Percentiles rank a stretch among this genome's conserved stretches.
phyloP scores from a whole-genome alignment of 192 early-diverging fungal species.

The Coemansia sp. region DNA sequence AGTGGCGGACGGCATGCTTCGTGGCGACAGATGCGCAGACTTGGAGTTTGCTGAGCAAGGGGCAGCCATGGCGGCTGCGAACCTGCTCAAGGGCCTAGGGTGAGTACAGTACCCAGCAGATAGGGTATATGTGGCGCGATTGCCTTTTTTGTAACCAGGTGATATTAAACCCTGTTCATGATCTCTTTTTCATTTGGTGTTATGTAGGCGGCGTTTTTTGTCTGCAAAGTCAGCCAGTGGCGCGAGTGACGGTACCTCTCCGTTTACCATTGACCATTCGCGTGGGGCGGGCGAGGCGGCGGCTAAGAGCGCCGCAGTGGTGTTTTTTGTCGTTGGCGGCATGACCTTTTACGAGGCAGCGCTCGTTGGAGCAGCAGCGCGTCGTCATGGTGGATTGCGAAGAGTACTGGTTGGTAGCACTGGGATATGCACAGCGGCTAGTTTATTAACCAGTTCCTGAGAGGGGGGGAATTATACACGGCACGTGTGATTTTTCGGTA shows the following conservation, averaged over 20 bases:
- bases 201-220: slow-evolving; percentile 49
- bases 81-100: slow-evolving; percentile 48
- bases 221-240: slow-evolving; percentile 14
- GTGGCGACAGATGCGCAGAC: slow-evolving; percentile 11
- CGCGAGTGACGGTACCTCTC: slow-evolving; percentile 1
- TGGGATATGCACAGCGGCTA: slow-evolving; percentile 6
- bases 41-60: slow-evolving; percentile 43
- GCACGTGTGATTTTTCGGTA: no score
- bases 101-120: no score
- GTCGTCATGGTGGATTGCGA: slow-evolving; percentile 21
- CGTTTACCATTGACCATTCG: slow-evolving; percentile 3
- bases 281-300: slow-evolving; percentile 26
- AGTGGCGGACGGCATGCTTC: slow-evolving; percentile 24
- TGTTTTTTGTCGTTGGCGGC: slow-evolving; percentile 45
- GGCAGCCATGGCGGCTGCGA: slow-evolving; percentile 23
- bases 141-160: not conserved
- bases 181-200: not conserved
- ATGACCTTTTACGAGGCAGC: slow-evolving; percentile 43
- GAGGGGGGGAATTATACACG: not conserved
- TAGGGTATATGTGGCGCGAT: no score
- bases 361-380: slow-evolving; percentile 19
- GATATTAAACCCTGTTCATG: not conserved
- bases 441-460: slow-evolving; percentile 6
- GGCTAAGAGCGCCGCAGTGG: slow-evolving; percentile 15
- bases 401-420: slow-evolving; percentile 32